Conservation (phyloP, 345 rosid genomes). For the Adansonia digitata region DNA sequence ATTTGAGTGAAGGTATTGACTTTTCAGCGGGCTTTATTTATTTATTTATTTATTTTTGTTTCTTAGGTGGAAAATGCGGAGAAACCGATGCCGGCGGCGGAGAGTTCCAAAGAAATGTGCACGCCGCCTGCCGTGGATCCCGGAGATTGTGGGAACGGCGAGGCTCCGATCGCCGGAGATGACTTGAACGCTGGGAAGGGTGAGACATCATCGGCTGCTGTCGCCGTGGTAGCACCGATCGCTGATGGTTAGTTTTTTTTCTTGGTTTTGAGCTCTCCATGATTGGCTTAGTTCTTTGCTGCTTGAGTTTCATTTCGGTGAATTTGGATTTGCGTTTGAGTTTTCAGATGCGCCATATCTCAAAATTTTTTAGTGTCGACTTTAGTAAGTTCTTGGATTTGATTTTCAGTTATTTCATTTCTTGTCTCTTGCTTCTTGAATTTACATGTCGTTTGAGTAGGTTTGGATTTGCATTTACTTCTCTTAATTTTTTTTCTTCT, state of each 20-base stretch:
- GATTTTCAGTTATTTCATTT: not conserved
- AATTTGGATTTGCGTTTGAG: constrained; percentile 7
- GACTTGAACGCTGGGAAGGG: constrained; percentile 40
- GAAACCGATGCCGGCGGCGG: constrained; percentile 41
- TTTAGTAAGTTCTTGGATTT: not conserved
- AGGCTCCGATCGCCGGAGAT: constrained; percentile 41
- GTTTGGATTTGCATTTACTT: constrained; percentile 12
- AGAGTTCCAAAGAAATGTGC: constrained; percentile 55
- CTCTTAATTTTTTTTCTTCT: not conserved
- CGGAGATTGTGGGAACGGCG: constrained; percentile 45
- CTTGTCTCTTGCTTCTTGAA: not conserved
- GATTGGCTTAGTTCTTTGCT: not conserved
- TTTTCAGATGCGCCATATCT: not conserved
- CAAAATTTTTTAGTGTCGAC: not conserved
- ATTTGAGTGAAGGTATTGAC: constrained; percentile 13
- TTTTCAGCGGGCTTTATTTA: not conserved
- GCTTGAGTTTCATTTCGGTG: constrained; percentile 8
- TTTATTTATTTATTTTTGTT: constrained; percentile 13
- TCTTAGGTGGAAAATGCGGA: constrained; percentile 62
- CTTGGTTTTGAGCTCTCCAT: constrained; percentile 9
- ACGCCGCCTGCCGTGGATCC: constrained; percentile 44
- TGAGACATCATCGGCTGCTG: constrained; percentile 41
- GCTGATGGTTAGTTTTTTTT: constrained; percentile 47
- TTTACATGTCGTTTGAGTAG: not conserved
- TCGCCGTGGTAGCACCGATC: constrained; percentile 48